A percentile compares a stretch with the other conserved stretches of the same genome.
phyloP scores from a whole-genome alignment of 176 grass and related monocot species.

The Zizania latifolia region DNA sequence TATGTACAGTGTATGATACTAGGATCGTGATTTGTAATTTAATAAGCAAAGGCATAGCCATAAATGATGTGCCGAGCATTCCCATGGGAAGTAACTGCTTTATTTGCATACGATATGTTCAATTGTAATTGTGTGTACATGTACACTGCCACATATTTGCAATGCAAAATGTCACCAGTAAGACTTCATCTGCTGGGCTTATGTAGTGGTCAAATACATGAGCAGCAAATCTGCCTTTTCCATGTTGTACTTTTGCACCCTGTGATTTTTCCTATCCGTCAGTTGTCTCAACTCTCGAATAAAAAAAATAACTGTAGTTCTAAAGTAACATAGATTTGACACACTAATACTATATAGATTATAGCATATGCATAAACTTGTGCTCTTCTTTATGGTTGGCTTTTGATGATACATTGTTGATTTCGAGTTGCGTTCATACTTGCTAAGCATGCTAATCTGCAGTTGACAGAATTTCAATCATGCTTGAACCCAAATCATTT shows the following conservation, averaged over 20 bases:
- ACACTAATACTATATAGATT: background rate
- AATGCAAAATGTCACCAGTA: constrained; percentile 17
- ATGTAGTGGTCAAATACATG: background rate
- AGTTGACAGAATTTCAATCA: background rate
- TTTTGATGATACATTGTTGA: background rate
- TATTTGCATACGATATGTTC: background rate
- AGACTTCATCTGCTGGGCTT: background rate
- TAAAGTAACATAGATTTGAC: background rate
- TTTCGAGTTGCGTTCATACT: background rate
- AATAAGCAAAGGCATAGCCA: background rate
- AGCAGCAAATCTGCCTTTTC: background rate
- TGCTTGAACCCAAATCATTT: background rate
- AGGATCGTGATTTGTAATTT: background rate
- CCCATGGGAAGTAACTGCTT: background rate
- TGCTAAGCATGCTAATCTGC: background rate
- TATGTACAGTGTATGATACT: background rate
- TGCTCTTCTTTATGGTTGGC: background rate
- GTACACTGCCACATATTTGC: background rate
- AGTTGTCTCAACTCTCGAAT: background rate
- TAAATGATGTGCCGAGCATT: background rate
- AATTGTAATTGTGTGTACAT: background rate
- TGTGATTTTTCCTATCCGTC: background rate
- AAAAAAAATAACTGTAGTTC: background rate
- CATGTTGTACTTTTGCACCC: background rate
- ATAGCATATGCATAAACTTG: background rate